phyloP scores from a whole-genome alignment of 2,329 filamentous ascomycete genomes.

The Zalaria sp. region DNA sequence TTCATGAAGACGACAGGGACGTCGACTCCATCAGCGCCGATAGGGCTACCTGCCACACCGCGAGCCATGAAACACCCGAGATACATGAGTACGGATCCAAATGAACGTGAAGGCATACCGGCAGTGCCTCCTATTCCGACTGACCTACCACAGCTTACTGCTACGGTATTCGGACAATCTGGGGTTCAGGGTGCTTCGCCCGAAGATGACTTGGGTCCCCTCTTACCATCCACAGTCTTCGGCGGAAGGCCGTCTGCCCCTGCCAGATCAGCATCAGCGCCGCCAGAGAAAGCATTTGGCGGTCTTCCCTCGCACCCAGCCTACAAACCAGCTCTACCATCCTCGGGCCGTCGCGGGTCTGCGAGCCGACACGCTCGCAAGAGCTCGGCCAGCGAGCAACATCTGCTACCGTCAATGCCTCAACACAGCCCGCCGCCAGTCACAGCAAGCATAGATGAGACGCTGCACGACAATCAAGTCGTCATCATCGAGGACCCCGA shows the following conservation, averaged over 20 bases:
- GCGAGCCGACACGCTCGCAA: constrained; percentile 23
- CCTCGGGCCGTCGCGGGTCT: constrained; percentile 22
- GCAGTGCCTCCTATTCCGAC: constrained; percentile 44
- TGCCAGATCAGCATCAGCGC: constrained; percentile 32
- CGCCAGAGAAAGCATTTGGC: constrained; percentile 25
- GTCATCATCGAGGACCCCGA: constrained; percentile 25
- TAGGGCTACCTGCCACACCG: constrained; percentile 81
- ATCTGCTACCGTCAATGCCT: constrained; percentile 6
- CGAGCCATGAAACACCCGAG: constrained; percentile 76
- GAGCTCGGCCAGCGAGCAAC: constrained; percentile 27
- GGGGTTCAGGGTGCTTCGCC: constrained; percentile 19
- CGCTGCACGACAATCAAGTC: constrained; percentile 30
- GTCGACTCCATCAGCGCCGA: constrained; percentile 38
- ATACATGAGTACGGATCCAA: constrained; percentile 46
- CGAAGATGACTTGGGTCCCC: constrained; percentile 28
- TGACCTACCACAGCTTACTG: constrained; percentile 15
- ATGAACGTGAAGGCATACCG: constrained; percentile 34
- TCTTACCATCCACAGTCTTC: constrained; percentile 34
- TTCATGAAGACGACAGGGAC: constrained; percentile 23
- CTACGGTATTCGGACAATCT: constrained; percentile 10
- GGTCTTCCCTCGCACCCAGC: constrained; percentile 16
- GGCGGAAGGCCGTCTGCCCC: constrained; percentile 22
- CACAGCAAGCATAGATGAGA: constrained; percentile 40
- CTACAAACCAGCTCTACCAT: constrained; percentile 17
- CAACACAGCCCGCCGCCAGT: constrained; percentile 21